Evolutionary conservation across 2,329 filamentous ascomycete species (phyloP).

Genomic region (Alternaria triticimaculans): DNA sequence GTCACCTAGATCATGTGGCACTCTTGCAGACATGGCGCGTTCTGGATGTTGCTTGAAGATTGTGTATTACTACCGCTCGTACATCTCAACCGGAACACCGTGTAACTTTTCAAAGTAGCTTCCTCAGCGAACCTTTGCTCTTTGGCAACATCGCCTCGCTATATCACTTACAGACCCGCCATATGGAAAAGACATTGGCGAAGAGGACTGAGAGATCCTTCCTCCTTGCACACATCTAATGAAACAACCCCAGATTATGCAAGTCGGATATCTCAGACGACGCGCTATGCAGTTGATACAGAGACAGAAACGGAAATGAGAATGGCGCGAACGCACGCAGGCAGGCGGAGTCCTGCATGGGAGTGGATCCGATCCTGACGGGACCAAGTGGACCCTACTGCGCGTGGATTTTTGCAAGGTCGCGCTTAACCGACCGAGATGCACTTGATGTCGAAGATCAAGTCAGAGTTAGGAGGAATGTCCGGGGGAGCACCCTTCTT

Average conservation of each 20-base stretch:
- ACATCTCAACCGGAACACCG: conserved; percentile 29
- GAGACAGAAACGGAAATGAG: conserved; percentile 24
- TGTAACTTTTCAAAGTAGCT: conserved; percentile 45
- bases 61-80: conserved; percentile 16
- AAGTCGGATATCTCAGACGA: conserved; percentile 52
- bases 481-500: conserved; percentile 75
- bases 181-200: conserved; percentile 15
- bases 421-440: conserved; percentile 54
- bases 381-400: conserved; percentile 30
- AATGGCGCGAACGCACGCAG: conserved; percentile 26
- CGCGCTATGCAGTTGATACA: conserved; percentile 43
- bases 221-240: conserved; percentile 48
- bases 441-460: conserved; percentile 80
- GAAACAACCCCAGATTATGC: conserved; percentile 42
- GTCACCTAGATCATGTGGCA: background rate
- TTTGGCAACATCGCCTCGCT: conserved; percentile 41
- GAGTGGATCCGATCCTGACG: conserved; percentile 35
- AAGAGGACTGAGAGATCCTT: conserved; percentile 48
- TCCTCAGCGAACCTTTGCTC: conserved; percentile 41
- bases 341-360: conserved; percentile 31
- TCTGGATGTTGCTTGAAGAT: background rate
- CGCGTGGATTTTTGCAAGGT: conserved; percentile 14
- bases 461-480: conserved; percentile 88
- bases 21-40: background rate
- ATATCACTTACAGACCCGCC: conserved; percentile 28